phyloP scores from a whole-genome alignment of 2,329 filamentous ascomycete genomes.

The Colletotrichum gloeosporioides region DNA sequence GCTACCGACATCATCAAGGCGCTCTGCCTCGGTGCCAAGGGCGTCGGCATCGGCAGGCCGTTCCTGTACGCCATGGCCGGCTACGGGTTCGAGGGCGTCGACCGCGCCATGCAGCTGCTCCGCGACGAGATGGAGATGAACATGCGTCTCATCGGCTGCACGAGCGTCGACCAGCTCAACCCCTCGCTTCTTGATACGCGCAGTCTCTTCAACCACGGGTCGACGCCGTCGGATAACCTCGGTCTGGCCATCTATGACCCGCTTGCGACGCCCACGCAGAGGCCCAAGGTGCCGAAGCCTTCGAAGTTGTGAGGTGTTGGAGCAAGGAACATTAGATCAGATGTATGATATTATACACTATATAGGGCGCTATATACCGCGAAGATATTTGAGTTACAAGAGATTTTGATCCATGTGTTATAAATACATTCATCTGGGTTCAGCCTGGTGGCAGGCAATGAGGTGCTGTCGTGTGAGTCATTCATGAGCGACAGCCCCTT shows the following conservation, averaged over 20 bases:
- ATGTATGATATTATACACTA: constrained; percentile 12
- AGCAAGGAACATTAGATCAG: background rate
- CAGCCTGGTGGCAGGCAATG: too few species aligned
- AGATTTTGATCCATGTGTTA: too few species aligned
- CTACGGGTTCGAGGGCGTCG: constrained; percentile 86
- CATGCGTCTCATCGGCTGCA: constrained; percentile 90
- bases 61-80: constrained; percentile 97
- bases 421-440: too few species aligned
- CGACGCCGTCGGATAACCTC: constrained; percentile 55
- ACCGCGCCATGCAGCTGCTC: constrained; percentile 88
- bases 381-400: background rate
- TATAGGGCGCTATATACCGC: background rate
- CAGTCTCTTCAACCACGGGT: constrained; percentile 63
- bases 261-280: constrained; percentile 56
- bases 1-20: constrained; percentile 97
- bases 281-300: constrained; percentile 39
- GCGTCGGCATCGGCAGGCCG: constrained; percentile 91
- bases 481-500: too few species aligned
- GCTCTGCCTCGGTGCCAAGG: constrained; percentile 87
- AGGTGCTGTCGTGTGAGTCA: too few species aligned
- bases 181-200: constrained; percentile 81
- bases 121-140: constrained; percentile 99
- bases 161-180: constrained; percentile 76
- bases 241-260: constrained; percentile 58
- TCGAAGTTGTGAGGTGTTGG: constrained; percentile 49